Percentiles rank a stretch among this genome's conserved stretches.
Conservation (phyloP, 148 eudicot species). For the Nepenthes mirabilis region DNA sequence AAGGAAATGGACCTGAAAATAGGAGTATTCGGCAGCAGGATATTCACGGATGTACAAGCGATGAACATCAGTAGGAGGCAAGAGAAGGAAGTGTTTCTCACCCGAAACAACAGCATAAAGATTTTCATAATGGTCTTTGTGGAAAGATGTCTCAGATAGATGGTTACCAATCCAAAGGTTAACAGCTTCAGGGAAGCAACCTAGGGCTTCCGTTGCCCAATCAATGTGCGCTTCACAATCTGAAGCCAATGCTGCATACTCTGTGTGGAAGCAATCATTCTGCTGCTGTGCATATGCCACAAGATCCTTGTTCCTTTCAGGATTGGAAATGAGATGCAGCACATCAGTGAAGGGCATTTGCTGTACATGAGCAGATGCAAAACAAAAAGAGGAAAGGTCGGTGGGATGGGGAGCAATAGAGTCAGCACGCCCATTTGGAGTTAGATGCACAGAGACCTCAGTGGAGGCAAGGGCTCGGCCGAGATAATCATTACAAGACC, state of each 20-base stretch:
- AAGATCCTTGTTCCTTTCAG: conserved; percentile 8
- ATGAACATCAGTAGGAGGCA: conserved; percentile 93
- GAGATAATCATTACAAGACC: conserved; percentile 66
- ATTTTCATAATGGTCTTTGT: conserved; percentile 96
- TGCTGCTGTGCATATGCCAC: conserved; percentile 92
- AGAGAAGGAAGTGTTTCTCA: conserved; percentile 82
- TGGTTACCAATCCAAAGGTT: conserved; percentile 84
- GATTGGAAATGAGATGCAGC: conserved; percentile 23
- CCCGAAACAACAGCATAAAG: conserved; percentile 77
- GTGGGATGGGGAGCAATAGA: conserved; percentile 49
- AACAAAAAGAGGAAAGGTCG: conserved; percentile 41
- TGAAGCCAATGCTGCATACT: conserved; percentile 39
- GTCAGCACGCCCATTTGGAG: conserved; percentile 85
- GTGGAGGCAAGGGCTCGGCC: conserved; percentile 34
- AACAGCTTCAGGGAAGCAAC: conserved; percentile 83
- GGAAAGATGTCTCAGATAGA: conserved; percentile 69
- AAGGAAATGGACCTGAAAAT: conserved; percentile 31
- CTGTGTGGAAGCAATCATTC: conserved; percentile 73
- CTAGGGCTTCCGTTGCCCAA: conserved; percentile 87
- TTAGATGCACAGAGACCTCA: conserved; percentile 70
- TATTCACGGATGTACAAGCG: conserved; percentile 70
- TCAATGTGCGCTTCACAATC: conserved; percentile 63
- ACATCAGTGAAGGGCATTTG: conserved; percentile 45
- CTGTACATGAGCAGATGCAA: conserved; percentile 71
- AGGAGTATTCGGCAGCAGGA: conserved; percentile 65